phyloP scores from a whole-genome alignment of 2,329 filamentous ascomycete species.

The Chaetomium globosum region DNA sequence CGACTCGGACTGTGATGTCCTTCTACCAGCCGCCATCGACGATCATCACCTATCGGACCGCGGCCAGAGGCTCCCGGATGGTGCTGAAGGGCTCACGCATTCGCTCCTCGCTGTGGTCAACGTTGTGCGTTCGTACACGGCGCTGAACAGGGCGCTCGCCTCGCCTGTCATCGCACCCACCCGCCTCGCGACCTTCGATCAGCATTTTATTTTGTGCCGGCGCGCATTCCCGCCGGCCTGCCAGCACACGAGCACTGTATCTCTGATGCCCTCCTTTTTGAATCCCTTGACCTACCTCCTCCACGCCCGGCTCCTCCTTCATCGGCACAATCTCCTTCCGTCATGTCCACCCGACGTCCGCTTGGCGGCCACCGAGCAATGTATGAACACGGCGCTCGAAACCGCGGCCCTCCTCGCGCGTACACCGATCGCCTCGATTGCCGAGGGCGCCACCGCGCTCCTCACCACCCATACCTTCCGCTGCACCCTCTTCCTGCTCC shows the following conservation, averaged over 20 bases:
- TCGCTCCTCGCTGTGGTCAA: constrained; percentile 79
- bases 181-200: constrained; percentile 76
- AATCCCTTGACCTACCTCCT: constrained; percentile 78
- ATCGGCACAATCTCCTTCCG: constrained; percentile 84
- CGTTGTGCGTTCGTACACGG: constrained; percentile 75
- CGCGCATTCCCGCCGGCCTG: constrained; percentile 74
- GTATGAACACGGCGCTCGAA: constrained; percentile 72
- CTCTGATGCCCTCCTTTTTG: constrained; percentile 73
- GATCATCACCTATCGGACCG: constrained; percentile 72
- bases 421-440: constrained; percentile 57
- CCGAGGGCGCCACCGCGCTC: constrained; percentile 70
- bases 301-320: constrained; percentile 79
- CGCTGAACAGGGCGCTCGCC: constrained; percentile 70
- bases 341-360: constrained; percentile 67
- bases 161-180: constrained; percentile 66
- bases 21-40: constrained; percentile 76
- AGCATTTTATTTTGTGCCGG: constrained; percentile 75
- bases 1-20: constrained; percentile 84
- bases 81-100: constrained; percentile 62
- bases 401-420: constrained; percentile 77
- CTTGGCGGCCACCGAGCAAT: constrained; percentile 73
- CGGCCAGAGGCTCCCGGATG: constrained; percentile 56
- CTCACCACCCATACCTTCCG: constrained; percentile 86
- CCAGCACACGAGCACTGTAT: constrained; percentile 65
- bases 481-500: constrained; percentile 76